Evolutionary conservation across 352 stramenopile species (phyloP).

Genomic region (Phytopythium kandeliae): DNA sequence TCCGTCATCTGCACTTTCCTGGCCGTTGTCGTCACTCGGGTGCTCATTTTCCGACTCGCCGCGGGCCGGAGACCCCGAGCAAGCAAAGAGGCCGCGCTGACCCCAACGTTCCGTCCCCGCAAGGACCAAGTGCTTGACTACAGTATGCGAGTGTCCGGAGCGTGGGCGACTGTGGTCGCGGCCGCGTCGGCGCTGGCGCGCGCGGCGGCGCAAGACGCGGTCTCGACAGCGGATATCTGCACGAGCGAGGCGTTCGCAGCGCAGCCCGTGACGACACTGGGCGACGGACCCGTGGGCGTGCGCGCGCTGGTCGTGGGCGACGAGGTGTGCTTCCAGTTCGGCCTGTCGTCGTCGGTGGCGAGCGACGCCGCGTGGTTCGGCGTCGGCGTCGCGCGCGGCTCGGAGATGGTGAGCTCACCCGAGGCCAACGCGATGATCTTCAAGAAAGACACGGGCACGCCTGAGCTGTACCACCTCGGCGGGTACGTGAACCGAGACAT

Average conservation of each 20-base stretch:
- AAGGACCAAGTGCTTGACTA: background rate
- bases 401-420: constrained; percentile 66
- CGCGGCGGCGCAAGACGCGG: constrained; percentile 5
- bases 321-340: constrained; percentile 64
- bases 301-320: constrained; percentile 48
- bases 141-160: constrained; percentile 6
- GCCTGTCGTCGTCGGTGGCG: constrained; percentile 30
- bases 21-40: no score
- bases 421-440: constrained; percentile 72
- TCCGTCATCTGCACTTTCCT: no score
- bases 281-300: constrained; percentile 53
- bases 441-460: constrained; percentile 27
- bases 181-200: background rate
- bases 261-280: constrained; percentile 35
- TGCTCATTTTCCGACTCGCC: constrained; percentile 5
- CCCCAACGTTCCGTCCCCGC: background rate
- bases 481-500: constrained; percentile 44
- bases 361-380: constrained; percentile 50
- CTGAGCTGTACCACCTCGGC: constrained; percentile 41
- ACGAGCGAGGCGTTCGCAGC: constrained; percentile 44
- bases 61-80: background rate
- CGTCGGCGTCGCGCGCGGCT: constrained; percentile 37
- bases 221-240: constrained; percentile 34
- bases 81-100: background rate
- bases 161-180: constrained; percentile 10